phyloP scores from a whole-genome alignment of 2,329 filamentous ascomycete genomes.

The Aspergillus piperis region DNA sequence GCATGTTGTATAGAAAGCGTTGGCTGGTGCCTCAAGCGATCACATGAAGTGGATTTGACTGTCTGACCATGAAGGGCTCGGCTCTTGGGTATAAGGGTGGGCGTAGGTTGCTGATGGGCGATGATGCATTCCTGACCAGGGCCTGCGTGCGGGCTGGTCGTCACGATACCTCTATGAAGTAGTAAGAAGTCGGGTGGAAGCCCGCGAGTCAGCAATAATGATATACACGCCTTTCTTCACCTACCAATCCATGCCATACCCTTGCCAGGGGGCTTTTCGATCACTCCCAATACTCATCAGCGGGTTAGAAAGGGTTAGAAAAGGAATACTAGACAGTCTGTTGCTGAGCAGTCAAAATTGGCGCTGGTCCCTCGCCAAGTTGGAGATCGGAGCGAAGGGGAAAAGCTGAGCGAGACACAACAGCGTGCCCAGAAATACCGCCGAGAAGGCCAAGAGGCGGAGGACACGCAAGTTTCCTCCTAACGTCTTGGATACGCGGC shows the following conservation, averaged over 20 bases:
- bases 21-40: slow-evolving; percentile 20
- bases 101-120: background rate
- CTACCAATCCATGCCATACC: background rate
- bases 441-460: slow-evolving; percentile 8
- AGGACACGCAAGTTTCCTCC: slow-evolving; percentile 1
- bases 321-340: background rate
- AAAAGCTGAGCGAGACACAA: background rate
- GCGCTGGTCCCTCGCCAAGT: background rate
- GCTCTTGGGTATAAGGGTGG: background rate
- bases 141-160: background rate
- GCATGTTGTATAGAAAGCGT: slow-evolving; percentile 29
- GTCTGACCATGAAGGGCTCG: background rate
- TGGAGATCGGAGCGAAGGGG: background rate
- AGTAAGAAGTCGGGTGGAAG: background rate
- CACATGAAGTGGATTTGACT: slow-evolving; percentile 3
- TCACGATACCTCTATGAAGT: background rate
- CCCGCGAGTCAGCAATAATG: background rate
- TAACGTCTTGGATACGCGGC: too few relatives aligned
- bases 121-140: background rate
- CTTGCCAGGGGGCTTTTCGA: background rate
- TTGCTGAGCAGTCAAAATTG: background rate
- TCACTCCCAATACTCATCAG: background rate
- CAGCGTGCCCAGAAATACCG: background rate
- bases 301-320: background rate
- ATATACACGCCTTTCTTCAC: background rate